Percentiles rank a stretch among this genome's conserved stretches.
phyloP scores from a whole-genome alignment of 129 eudicot genomes.

The Saposhnikovia divaricata region DNA sequence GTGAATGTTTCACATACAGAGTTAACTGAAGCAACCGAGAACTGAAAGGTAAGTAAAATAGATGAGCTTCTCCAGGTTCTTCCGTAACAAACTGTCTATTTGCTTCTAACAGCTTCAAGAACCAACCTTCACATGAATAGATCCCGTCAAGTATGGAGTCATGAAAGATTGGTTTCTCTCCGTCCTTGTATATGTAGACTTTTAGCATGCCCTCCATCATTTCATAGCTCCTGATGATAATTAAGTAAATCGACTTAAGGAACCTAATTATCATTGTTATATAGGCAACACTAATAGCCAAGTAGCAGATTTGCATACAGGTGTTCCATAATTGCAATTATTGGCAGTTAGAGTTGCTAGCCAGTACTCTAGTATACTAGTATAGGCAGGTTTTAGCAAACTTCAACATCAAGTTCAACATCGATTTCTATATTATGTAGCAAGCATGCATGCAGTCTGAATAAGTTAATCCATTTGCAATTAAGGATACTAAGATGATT shows the following conservation, averaged over 20 bases:
- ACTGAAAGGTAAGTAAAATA: slow-evolving; percentile 70
- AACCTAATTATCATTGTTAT: background rate
- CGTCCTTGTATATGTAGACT: slow-evolving; percentile 74
- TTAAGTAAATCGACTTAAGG: background rate
- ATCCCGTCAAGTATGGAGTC: slow-evolving; percentile 62
- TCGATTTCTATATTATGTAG: too few species aligned
- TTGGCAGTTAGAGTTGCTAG: background rate
- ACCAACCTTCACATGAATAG: slow-evolving; percentile 88
- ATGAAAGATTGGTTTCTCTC: slow-evolving; percentile 69
- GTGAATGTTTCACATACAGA: slow-evolving; percentile 60
- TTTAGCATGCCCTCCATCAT: slow-evolving; percentile 61
- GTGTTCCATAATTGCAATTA: background rate
- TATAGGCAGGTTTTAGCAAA: too few species aligned
- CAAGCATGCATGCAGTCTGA: too few species aligned
- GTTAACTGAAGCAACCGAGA: slow-evolving; percentile 48
- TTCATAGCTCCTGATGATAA: slow-evolving; percentile 45
- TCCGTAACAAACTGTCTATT: slow-evolving; percentile 61
- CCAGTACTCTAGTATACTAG: too few species aligned
- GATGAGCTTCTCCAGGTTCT: slow-evolving; percentile 59
- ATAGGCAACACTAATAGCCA: background rate
- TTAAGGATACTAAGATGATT: too few species aligned
- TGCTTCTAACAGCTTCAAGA: slow-evolving; percentile 65
- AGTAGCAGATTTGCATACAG: background rate
- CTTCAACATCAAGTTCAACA: too few species aligned
- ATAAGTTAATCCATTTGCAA: too few species aligned